These are phyloP conservation scores for Dioscorea dumetorum DNA, from an alignment of 106 monocot genomes.

Conservation along the genomic window DNA sequence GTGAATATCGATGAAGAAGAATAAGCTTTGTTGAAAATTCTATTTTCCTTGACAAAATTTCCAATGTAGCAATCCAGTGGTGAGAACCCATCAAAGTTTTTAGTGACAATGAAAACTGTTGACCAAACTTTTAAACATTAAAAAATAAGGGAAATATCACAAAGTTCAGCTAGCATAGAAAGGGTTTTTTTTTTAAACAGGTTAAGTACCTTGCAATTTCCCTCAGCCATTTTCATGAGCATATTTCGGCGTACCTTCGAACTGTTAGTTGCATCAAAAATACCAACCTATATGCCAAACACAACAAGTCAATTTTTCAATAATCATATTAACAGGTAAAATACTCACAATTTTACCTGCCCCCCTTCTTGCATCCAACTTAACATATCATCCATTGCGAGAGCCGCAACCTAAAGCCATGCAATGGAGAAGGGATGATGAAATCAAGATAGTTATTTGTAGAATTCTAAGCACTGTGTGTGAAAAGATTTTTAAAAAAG, in stretches of 20 bases:
- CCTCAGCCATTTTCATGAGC: slow-evolving; percentile 98
- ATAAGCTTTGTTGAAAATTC: too few species aligned
- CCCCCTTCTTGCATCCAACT: slow-evolving; percentile 99
- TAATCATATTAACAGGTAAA: neutral
- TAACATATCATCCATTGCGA: slow-evolving; percentile 99
- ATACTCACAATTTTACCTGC: slow-evolving; percentile 57
- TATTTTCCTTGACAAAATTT: too few species aligned
- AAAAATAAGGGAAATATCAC: neutral
- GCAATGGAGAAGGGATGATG: neutral
- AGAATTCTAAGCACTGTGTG: neutral
- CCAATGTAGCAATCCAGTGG: too few species aligned
- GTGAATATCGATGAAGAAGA: too few species aligned
- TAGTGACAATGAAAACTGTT: too few species aligned
- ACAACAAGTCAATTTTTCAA: slow-evolving; percentile 21
- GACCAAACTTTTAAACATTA: neutral
- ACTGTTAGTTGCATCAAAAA: slow-evolving; percentile 99
- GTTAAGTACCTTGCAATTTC: slow-evolving; percentile 83
- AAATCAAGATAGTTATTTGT: slow-evolving; percentile 2
- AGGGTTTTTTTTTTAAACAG: neutral
- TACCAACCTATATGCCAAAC: slow-evolving; percentile 69
- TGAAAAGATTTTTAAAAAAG: too few species aligned
- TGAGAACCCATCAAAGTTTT: too few species aligned
- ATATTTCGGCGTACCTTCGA: slow-evolving; percentile 84
- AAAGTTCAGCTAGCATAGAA: neutral
- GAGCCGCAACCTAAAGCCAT: slow-evolving; percentile 71